A percentile compares a stretch with the other conserved stretches of the same genome.
Conservation (phyloP, 768 basidiomycete species). For the Neoboletus subvelutipes region DNA sequence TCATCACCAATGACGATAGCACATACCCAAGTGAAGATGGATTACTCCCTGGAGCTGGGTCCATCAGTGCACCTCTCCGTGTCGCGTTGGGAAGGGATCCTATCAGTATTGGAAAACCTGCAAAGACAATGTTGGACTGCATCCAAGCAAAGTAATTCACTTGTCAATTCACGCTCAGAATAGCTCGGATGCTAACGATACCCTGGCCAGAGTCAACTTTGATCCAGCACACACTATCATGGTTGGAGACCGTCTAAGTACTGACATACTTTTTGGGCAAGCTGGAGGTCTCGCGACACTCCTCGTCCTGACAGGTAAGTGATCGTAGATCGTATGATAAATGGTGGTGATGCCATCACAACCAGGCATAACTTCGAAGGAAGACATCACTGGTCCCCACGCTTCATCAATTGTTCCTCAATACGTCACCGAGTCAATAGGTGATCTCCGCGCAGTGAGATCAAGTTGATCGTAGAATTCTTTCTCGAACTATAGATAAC, state of each 20-base stretch:
- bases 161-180: background rate
- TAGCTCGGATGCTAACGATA: conserved; percentile 9
- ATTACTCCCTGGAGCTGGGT: conserved; percentile 82
- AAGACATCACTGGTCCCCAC: conserved; percentile 69
- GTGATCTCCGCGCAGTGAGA: conserved; percentile 60
- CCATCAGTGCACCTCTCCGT: conserved; percentile 79
- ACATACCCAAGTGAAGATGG: conserved; percentile 79
- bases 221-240: conserved; percentile 88
- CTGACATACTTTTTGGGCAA: conserved; percentile 93
- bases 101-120: conserved; percentile 86
- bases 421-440: conserved; percentile 78
- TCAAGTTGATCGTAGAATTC: conserved; percentile 18
- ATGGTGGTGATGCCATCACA: background rate
- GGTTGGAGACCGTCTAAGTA: conserved; percentile 94
- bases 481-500: conserved; percentile 1
- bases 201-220: conserved; percentile 65
- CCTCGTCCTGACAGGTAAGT: conserved; percentile 86
- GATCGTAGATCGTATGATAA: background rate
- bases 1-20: conserved; percentile 91
- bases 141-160: conserved; percentile 69
- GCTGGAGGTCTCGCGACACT: conserved; percentile 83
- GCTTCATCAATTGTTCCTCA: conserved; percentile 75
- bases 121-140: conserved; percentile 87
- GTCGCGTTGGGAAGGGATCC: conserved; percentile 71
- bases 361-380: conserved; percentile 73